These are phyloP conservation scores for Ustilago lituana DNA, from an alignment of 1,284 basidiomycete genomes.

Conservation along the genomic window DNA sequence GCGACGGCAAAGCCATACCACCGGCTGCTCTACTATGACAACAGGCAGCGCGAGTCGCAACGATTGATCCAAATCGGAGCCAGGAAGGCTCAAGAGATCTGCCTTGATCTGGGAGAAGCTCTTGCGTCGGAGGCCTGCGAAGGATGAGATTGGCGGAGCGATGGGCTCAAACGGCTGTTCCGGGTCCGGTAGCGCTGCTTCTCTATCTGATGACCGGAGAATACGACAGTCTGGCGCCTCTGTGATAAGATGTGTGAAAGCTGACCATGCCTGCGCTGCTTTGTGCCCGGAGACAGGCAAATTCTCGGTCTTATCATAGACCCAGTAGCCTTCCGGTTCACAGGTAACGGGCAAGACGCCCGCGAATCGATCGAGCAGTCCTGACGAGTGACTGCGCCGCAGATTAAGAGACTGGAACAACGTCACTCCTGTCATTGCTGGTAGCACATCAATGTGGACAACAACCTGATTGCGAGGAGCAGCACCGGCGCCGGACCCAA, in stretches of 20 bases:
- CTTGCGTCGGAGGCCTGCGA: conserved; percentile 29
- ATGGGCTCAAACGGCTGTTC: conserved; percentile 38
- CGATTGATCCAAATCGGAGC: background rate
- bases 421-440: conserved; percentile 88
- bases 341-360: conserved; percentile 7
- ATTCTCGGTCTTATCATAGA: conserved; percentile 63
- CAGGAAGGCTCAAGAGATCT: conserved; percentile 7
- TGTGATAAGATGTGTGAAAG: conserved; percentile 45
- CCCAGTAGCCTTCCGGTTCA: conserved; percentile 16
- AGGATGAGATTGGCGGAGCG: conserved; percentile 11
- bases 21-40: conserved; percentile 21
- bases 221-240: conserved; percentile 34
- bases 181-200: conserved; percentile 1
- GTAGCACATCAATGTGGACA: conserved; percentile 79
- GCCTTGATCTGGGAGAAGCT: conserved; percentile 8
- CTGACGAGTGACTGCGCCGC: conserved; percentile 4
- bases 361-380: conserved; percentile 5
- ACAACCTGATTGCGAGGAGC: background rate
- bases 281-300: conserved; percentile 16
- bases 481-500: background rate
- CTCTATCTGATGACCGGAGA: background rate
- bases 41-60: conserved; percentile 22
- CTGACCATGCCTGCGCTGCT: conserved; percentile 22
- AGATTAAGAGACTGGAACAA: conserved; percentile 80
- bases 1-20: conserved; percentile 37